Percentiles rank a stretch among this genome's conserved stretches.
These are phyloP conservation scores for Leccinum ochraceum DNA, from an alignment of 768 basidiomycete species.

Conservation along the genomic window DNA sequence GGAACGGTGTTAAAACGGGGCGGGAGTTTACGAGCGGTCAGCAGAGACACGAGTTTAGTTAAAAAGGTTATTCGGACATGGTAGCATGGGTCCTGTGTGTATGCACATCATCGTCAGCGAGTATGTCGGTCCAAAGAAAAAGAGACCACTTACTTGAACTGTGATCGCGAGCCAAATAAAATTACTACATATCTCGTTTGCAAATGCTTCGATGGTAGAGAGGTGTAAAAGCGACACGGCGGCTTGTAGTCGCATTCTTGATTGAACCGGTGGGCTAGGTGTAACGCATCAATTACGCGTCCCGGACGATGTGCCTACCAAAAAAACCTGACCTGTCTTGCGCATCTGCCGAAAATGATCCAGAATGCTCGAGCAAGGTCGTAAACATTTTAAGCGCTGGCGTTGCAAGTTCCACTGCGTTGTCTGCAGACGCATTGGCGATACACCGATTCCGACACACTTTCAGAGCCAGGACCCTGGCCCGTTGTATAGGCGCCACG, in stretches of 20 bases:
- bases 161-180: constrained; percentile 73
- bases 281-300: constrained; percentile 13
- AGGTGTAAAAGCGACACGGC: constrained; percentile 81
- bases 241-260: constrained; percentile 83
- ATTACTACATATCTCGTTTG: constrained; percentile 52
- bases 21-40: constrained; percentile 65
- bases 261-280: constrained; percentile 58
- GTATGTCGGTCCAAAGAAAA: not conserved
- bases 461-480: constrained; percentile 78
- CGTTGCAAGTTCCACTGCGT: constrained; percentile 63
- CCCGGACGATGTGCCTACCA: not conserved
- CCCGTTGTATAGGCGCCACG: constrained; percentile 56
- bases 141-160: constrained; percentile 58
- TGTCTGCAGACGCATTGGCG: constrained; percentile 57
- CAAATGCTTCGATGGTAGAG: constrained; percentile 57
- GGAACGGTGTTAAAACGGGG: constrained; percentile 80
- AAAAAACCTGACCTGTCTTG: constrained; percentile 46
- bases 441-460: constrained; percentile 80
- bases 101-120: constrained; percentile 4
- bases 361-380: constrained; percentile 67
- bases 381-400: constrained; percentile 79
- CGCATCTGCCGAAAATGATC: constrained; percentile 59
- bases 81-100: constrained; percentile 77
- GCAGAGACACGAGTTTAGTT: constrained; percentile 64
- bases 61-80: constrained; percentile 82